Evolutionary conservation across 1,139 yeast species (phyloP).

Genomic region (Saccharomyces hybrid): DNA sequence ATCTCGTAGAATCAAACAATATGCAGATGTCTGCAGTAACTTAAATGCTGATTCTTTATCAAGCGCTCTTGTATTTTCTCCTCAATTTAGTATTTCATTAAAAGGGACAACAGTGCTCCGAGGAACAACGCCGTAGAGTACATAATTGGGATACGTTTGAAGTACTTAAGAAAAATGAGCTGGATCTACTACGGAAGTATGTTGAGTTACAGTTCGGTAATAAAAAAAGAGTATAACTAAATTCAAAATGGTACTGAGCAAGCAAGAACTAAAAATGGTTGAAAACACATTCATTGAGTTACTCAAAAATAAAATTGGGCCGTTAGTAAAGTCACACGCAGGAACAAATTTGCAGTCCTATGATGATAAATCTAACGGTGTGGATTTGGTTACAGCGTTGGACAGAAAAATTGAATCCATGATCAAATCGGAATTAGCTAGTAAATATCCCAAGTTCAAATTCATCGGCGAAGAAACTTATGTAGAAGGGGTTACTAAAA

Average conservation of each 20-base stretch:
- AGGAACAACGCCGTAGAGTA: not conserved
- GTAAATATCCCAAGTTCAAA: constrained; percentile 39
- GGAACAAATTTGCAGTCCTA: constrained; percentile 40
- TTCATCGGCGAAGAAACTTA: constrained; percentile 56
- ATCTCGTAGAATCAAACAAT: not conserved
- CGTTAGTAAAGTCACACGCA: constrained; percentile 38
- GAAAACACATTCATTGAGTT: constrained; percentile 37
- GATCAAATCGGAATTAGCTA: constrained; percentile 34
- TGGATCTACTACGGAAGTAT: not conserved
- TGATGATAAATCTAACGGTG: constrained; percentile 49
- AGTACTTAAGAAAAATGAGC: not conserved
- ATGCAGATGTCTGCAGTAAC: not conserved
- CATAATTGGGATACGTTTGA: not conserved
- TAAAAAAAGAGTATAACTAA: not conserved
- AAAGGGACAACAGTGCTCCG: not conserved
- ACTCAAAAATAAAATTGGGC: constrained; percentile 44
- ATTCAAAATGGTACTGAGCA: constrained; percentile 12
- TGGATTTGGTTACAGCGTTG: constrained; percentile 51
- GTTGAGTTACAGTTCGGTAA: not conserved
- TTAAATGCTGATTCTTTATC: not conserved
- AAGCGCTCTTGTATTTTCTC: not conserved
- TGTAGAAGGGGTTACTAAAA: constrained; percentile 38
- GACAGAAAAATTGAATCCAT: constrained; percentile 48
- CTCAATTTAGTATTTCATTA: not conserved
- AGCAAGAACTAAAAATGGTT: constrained; percentile 21